Evolutionary conservation across 371 early-diverging fungal genomes (phyloP).

Genomic region (Rhizomucor miehei): DNA sequence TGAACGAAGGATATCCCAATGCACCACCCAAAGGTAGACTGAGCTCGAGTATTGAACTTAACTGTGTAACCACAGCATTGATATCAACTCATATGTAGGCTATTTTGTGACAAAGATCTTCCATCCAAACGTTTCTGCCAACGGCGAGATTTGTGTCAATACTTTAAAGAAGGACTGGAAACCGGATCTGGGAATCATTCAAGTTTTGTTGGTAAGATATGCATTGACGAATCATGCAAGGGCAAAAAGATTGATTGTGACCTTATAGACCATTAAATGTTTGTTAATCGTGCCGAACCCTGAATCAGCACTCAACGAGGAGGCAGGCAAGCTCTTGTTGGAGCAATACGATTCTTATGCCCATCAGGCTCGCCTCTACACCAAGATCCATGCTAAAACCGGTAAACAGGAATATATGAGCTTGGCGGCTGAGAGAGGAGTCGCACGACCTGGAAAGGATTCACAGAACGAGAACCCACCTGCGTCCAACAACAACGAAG

Average conservation of each 20-base stretch:
- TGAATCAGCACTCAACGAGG: conserved; percentile 92
- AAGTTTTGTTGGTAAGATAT: conserved; percentile 77
- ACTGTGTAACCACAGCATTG: background rate
- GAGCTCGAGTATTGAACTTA: too few species aligned
- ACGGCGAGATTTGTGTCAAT: conserved; percentile 91
- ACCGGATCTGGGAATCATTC: conserved; percentile 71
- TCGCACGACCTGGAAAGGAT: background rate
- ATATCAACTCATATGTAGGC: conserved; percentile 26
- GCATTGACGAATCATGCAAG: too few species aligned
- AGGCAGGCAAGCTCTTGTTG: conserved; percentile 83
- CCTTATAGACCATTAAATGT: conserved; percentile 82
- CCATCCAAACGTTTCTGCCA: conserved; percentile 87
- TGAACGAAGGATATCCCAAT: conserved; percentile 68
- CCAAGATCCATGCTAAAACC: conserved; percentile 70
- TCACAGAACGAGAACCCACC: background rate
- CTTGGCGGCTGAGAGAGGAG: background rate
- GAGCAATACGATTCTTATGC: conserved; percentile 85
- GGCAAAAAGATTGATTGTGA: background rate
- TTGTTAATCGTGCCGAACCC: conserved; percentile 91
- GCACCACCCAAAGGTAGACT: conserved; percentile 76
- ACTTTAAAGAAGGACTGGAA: conserved; percentile 94
- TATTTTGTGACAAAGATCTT: conserved; percentile 87
- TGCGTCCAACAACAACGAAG: background rate
- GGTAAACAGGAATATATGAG: conserved; percentile 28
- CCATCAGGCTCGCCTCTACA: conserved; percentile 71